Percentiles rank a stretch among this genome's conserved stretches.
These are phyloP conservation scores for Gynandropsis gynandra DNA, from an alignment of 345 rosid genomes.

Conservation along the genomic window DNA sequence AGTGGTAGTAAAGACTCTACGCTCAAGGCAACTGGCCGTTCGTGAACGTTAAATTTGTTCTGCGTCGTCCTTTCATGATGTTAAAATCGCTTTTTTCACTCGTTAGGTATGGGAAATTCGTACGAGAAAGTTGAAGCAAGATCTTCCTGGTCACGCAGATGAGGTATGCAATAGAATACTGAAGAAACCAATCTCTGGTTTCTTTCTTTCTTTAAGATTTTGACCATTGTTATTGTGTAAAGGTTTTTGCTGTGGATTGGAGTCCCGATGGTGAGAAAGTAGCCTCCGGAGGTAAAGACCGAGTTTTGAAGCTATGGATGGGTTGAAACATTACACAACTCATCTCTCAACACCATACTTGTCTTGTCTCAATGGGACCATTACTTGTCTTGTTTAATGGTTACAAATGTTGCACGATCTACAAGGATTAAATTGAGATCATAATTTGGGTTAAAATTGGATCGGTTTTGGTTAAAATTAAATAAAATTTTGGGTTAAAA, in stretches of 20 bases:
- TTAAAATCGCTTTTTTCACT: background rate
- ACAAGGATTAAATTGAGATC: too few species aligned
- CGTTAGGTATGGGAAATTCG: conserved; percentile 61
- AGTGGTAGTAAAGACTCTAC: conserved; percentile 57
- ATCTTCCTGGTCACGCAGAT: conserved; percentile 73
- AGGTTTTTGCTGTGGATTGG: conserved; percentile 82
- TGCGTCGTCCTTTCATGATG: too few species aligned
- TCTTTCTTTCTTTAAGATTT: background rate
- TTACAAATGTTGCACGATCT: too few species aligned
- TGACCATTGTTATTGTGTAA: background rate
- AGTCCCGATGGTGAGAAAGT: conserved; percentile 89
- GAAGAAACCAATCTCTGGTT: background rate
- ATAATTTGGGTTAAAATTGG: too few species aligned
- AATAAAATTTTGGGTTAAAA: too few species aligned
- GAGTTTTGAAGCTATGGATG: too few species aligned
- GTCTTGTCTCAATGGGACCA: too few species aligned
- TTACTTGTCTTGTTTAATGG: too few species aligned
- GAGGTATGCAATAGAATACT: conserved; percentile 34
- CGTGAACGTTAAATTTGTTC: too few species aligned
- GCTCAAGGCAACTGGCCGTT: background rate
- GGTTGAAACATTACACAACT: too few species aligned
- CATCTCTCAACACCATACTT: too few species aligned
- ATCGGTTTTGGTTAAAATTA: too few species aligned
- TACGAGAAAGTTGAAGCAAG: conserved; percentile 59
- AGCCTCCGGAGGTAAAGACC: conserved; percentile 24